phyloP scores from a whole-genome alignment of 2,329 filamentous ascomycete species.

The Lecanosticta acicola region DNA sequence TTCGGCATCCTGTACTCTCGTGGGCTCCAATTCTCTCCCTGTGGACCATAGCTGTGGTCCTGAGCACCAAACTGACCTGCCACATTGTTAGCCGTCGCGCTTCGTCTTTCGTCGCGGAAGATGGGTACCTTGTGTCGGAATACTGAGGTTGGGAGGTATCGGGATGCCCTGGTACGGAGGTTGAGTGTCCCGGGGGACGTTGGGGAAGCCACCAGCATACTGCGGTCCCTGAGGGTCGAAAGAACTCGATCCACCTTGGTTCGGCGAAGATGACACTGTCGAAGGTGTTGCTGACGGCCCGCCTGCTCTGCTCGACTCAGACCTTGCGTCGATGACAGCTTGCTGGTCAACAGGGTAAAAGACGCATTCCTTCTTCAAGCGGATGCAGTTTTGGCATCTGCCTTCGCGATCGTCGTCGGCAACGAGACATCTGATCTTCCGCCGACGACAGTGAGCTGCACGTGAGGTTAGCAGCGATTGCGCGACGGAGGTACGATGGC shows the following conservation, averaged over 20 bases:
- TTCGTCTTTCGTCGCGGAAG: not conserved
- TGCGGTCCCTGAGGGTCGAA: slow-evolving; percentile 11
- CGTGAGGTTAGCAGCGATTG: not conserved
- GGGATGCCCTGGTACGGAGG: slow-evolving; percentile 5
- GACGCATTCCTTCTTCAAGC: slow-evolving; percentile 88
- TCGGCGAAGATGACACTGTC: slow-evolving; percentile 23
- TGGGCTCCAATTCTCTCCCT: slow-evolving; percentile 5
- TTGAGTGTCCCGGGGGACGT: not conserved
- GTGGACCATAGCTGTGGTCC: not conserved
- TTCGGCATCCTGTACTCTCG: slow-evolving; percentile 1
- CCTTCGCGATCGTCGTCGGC: slow-evolving; percentile 66
- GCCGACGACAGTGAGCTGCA: slow-evolving; percentile 79
- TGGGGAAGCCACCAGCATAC: slow-evolving; percentile 1
- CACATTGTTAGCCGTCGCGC: not conserved
- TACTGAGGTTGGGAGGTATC: slow-evolving; percentile 1
- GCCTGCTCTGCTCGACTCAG: slow-evolving; percentile 20
- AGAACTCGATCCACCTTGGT: slow-evolving; percentile 12
- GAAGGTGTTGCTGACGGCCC: slow-evolving; percentile 23
- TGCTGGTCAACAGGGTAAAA: slow-evolving; percentile 74
- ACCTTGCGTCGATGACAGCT: slow-evolving; percentile 24
- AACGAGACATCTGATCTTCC: slow-evolving; percentile 87
- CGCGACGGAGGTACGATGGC: not conserved
- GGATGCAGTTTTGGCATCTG: slow-evolving; percentile 87
- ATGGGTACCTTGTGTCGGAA: slow-evolving; percentile 4
- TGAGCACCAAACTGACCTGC: not conserved